These are phyloP conservation scores for Pleurotus giganteus DNA, from an alignment of 768 basidiomycete species.

Conservation along the genomic window DNA sequence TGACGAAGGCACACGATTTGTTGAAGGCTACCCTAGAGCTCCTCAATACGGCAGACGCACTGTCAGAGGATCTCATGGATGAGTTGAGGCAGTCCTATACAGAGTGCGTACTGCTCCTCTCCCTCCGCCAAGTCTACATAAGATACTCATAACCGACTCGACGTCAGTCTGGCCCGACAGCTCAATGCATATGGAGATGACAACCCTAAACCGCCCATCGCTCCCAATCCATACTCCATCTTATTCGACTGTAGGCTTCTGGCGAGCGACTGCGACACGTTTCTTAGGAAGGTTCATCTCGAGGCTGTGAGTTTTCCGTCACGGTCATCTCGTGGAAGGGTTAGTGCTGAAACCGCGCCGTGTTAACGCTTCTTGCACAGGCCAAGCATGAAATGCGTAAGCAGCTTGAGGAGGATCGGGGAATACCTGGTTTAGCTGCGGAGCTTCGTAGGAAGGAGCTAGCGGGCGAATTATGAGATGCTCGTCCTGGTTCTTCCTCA, in stretches of 20 bases:
- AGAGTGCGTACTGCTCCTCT: background rate
- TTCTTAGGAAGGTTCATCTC: background rate
- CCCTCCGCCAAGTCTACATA: background rate
- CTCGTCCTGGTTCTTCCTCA: too few species aligned
- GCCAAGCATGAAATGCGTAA: too few species aligned
- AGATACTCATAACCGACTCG: background rate
- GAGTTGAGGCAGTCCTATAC: background rate
- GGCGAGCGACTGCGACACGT: background rate
- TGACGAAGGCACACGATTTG: background rate
- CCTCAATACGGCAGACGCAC: background rate
- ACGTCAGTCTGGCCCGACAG: background rate
- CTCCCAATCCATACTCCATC: background rate
- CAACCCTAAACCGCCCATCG: background rate
- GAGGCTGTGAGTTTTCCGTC: background rate
- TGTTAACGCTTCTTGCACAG: too few species aligned
- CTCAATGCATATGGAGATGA: background rate
- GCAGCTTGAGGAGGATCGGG: too few species aligned
- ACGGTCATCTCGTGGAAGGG: too few species aligned
- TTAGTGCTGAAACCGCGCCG: too few species aligned
- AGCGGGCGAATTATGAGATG: too few species aligned
- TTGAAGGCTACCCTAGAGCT: background rate
- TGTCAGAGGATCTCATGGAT: background rate
- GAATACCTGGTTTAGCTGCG: too few species aligned
- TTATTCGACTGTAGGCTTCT: background rate
- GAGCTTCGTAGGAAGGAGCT: too few species aligned